These are phyloP conservation scores for Colletotrichum incanum DNA, from an alignment of 2,329 filamentous ascomycete species.

Conservation along the genomic window DNA sequence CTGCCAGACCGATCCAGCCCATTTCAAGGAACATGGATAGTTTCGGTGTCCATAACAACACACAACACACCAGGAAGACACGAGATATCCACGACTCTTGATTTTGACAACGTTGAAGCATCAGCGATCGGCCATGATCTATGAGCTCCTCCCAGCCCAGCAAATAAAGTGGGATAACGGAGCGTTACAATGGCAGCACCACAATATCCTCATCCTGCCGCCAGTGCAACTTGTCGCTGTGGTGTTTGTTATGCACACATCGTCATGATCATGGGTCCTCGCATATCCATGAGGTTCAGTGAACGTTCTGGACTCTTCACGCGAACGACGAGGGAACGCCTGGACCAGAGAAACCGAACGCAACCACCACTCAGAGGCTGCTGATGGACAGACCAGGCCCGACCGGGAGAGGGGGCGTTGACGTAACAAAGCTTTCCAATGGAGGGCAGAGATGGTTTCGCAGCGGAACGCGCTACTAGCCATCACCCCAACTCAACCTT, in stretches of 20 bases:
- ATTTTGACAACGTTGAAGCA: background rate
- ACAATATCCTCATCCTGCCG: slow-evolving; percentile 6
- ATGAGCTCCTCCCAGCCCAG: background rate
- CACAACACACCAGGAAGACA: background rate
- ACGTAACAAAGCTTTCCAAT: slow-evolving; percentile 22
- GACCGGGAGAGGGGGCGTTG: slow-evolving; percentile 31
- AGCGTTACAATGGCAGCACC: slow-evolving; percentile 21
- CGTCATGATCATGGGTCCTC: slow-evolving; percentile 22
- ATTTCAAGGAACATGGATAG: slow-evolving; percentile 15
- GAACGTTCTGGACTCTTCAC: slow-evolving; percentile 36
- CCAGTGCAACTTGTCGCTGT: slow-evolving; percentile 3
- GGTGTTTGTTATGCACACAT: slow-evolving; percentile 22
- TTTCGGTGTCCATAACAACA: background rate
- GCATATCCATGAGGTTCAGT: slow-evolving; percentile 16
- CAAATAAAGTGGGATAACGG: slow-evolving; percentile 13
- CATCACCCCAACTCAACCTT: slow-evolving; percentile 21
- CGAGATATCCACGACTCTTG: slow-evolving; percentile 8
- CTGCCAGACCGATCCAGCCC: background rate
- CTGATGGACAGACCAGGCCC: slow-evolving; percentile 21
- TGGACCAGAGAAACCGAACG: slow-evolving; percentile 24
- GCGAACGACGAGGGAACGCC: slow-evolving; percentile 29
- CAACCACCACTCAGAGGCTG: slow-evolving; percentile 19
- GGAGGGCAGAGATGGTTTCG: slow-evolving; percentile 24
- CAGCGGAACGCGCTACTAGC: slow-evolving; percentile 25
- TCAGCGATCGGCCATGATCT: slow-evolving; percentile 1